Percentiles rank a stretch among this genome's conserved stretches.
These are phyloP conservation scores for Rubia balearica DNA, from an alignment of 305 asterid species.

Conservation along the genomic window DNA sequence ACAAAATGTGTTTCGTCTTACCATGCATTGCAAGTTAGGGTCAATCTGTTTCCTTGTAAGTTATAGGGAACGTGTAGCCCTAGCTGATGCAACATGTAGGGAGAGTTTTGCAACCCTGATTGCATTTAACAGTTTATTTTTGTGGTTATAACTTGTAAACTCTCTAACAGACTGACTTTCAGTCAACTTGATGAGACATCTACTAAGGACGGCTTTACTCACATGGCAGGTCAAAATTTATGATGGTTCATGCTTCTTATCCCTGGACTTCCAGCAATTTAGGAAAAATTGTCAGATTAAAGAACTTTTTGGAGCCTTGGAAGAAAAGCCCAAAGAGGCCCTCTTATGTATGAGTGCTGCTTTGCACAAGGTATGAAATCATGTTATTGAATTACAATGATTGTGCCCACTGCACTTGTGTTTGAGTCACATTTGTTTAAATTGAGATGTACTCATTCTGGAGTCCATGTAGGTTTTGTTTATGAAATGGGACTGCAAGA, in stretches of 20 bases:
- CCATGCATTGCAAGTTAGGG: not conserved
- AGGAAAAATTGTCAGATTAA: conserved; percentile 45
- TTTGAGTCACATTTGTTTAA: not conserved
- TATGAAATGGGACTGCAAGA: conserved; percentile 29
- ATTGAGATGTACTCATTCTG: conserved; percentile 1
- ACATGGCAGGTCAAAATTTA: conserved; percentile 65
- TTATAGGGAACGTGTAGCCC: not conserved
- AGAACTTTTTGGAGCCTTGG: conserved; percentile 47
- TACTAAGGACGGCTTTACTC: conserved; percentile 12
- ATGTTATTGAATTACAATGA: not conserved
- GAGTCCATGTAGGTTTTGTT: conserved; percentile 38
- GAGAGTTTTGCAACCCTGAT: not conserved
- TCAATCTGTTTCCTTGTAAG: not conserved
- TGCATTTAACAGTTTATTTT: not conserved
- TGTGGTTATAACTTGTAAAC: conserved; percentile 10
- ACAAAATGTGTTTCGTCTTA: not conserved
- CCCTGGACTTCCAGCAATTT: conserved; percentile 76
- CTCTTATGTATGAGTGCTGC: conserved; percentile 81
- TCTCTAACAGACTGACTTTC: not conserved
- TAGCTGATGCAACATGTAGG: not conserved
- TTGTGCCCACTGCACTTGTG: not conserved
- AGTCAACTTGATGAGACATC: not conserved
- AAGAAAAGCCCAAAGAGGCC: conserved; percentile 72
- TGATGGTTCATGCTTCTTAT: conserved; percentile 45
- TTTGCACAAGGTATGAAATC: conserved; percentile 58